These are phyloP conservation scores for rapeseed (Brassica napus) DNA, from an alignment of 345 rosid species.

Conservation along the genomic window Da-Ae NC_063437.1:12412001-12412500, in stretches of 20 bases:
- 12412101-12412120: slow-evolving; percentile 73
- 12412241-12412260: slow-evolving; percentile 58
- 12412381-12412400: not conserved
- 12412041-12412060: slow-evolving; percentile 52
- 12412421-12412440: slow-evolving; percentile 78
- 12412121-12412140: slow-evolving; percentile 45
- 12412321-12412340: slow-evolving; percentile 74
- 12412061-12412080: slow-evolving; percentile 74
- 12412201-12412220: slow-evolving; percentile 37
- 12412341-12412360: slow-evolving; percentile 49
- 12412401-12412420: slow-evolving; percentile 50
- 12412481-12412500: slow-evolving; percentile 58
- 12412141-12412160: slow-evolving; percentile 49
- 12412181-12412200: slow-evolving; percentile 37
- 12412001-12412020: slow-evolving; percentile 64
- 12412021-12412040: slow-evolving; percentile 35
- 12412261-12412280: slow-evolving; percentile 64
- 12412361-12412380: not conserved
- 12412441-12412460: slow-evolving; percentile 62
- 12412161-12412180: slow-evolving; percentile 51
- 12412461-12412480: slow-evolving; percentile 58
- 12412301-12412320: slow-evolving; percentile 32
- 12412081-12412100: slow-evolving; percentile 84
- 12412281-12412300: slow-evolving; percentile 27
- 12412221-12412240: slow-evolving; percentile 42